Percentiles rank a stretch among this genome's conserved stretches.
Evolutionary conservation across 352 stramenopile species (phyloP).

Genomic region (Globisporangium mamillatum): DNA sequence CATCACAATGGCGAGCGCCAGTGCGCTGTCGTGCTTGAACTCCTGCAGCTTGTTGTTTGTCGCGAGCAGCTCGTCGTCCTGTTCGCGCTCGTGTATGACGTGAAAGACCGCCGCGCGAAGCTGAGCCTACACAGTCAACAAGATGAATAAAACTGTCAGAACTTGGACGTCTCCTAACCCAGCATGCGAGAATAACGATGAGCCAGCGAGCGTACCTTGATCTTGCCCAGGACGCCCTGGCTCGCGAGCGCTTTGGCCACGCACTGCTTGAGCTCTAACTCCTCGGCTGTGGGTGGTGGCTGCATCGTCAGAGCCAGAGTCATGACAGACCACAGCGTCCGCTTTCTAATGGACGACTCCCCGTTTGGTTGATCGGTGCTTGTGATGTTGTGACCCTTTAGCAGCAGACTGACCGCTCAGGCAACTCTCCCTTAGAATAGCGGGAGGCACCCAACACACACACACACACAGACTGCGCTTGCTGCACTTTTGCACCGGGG

Average conservation of each 20-base stretch:
- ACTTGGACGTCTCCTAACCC: neutral
- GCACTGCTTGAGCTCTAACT: slow-evolving; percentile 63
- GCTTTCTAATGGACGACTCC: neutral
- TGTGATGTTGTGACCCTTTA: neutral
- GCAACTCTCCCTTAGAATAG: neutral
- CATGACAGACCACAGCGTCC: neutral
- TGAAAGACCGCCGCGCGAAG: slow-evolving; percentile 73
- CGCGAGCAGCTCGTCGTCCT: slow-evolving; percentile 10
- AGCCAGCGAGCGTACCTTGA: slow-evolving; percentile 43
- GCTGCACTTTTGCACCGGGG: too few relatives aligned
- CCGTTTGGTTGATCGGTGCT: neutral
- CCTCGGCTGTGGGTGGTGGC: slow-evolving; percentile 38
- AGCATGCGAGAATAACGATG: neutral
- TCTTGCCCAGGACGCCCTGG: slow-evolving; percentile 66
- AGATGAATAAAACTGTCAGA: neutral
- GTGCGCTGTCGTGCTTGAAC: slow-evolving; percentile 30
- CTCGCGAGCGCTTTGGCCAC: slow-evolving; percentile 50
- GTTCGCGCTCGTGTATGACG: slow-evolving; percentile 56
- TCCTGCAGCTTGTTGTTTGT: slow-evolving; percentile 8
- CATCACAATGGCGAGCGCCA: slow-evolving; percentile 48
- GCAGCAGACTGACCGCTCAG: neutral
- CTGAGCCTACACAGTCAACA: slow-evolving; percentile 38
- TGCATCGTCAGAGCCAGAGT: slow-evolving; percentile 1
- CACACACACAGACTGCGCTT: neutral
- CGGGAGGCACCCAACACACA: too few relatives aligned